Base-by-base conservation (phyloP, 2,329 filamentous ascomycete genomes). In the Dactylellina sp. region DNA sequence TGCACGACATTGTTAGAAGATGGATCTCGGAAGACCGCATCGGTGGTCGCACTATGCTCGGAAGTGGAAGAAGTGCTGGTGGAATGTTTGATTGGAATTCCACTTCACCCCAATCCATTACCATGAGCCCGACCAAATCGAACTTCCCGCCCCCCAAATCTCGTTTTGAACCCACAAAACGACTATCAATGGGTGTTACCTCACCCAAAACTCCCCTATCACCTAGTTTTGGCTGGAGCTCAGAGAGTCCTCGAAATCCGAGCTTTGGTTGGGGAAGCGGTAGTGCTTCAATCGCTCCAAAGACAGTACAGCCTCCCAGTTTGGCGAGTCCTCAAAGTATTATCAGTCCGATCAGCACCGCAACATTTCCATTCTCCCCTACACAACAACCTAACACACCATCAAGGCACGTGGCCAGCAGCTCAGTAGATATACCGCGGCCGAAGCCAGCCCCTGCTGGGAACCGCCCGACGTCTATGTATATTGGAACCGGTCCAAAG, bases 71-170 rank as follows among this genome's bases (percentile, higher is more conserved):
- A 71, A 76, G 59, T 52, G 37, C 50, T 11, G 61, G 47, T 18
- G 74, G 68, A 65, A 62, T 61, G 59, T 64, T 75, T 71, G 72
- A 77, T 70, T 76, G 78, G 77, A 78, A 78, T 72, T 78, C 64
- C 63, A 77, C 39, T 52, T 60, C 70, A 1, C 61, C 70, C 28
- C 52, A 44, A 37, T 61, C 53, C 12, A 56, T 46, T 9, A 42
- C 22, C 14, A 64, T 50, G 28, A 74, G 70, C 44, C 70, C 70
- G 7, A 50, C 49, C 5, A 55, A 53, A 18, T 62, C 70, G 7
- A 49, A 16, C 16, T 74, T 74, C 32, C 47, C 47, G 2, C 55
- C 60, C n/a, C 61, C 70, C 24, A 65, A 64, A 35, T 44, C 61
- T 28, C 46, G 47, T n/a, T 61, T 74, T 16, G 61, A 66, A 28